phyloP scores from a whole-genome alignment of 768 basidiomycete genomes.

The Macrolepiota dolichaula region DNA sequence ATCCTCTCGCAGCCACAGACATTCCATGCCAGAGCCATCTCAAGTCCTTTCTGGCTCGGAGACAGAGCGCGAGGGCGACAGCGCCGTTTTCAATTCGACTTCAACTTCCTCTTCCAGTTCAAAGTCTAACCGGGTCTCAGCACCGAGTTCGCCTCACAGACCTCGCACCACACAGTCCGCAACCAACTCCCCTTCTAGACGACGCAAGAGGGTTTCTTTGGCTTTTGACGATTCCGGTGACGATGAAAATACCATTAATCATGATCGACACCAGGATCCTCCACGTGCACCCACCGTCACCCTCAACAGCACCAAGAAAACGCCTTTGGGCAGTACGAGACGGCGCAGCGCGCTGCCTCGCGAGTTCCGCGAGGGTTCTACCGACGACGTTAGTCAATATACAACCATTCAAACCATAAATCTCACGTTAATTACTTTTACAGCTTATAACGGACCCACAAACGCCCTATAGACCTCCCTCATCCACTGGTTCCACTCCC shows the following conservation, averaged over 20 bases:
- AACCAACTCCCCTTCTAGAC: conserved; percentile 24
- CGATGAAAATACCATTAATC: conserved; percentile 20
- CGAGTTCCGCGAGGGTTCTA: conserved; percentile 36
- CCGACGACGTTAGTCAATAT: conserved; percentile 23
- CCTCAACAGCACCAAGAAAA: conserved; percentile 38
- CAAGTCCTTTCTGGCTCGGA: conserved; percentile 67
- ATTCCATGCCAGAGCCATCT: conserved; percentile 16
- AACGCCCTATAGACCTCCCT: conserved; percentile 31
- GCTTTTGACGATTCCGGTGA: conserved; percentile 22
- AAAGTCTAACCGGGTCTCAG: conserved; percentile 18
- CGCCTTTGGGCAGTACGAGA: conserved; percentile 32
- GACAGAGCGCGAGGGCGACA: conserved; percentile 66
- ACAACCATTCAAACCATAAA: conserved; percentile 39
- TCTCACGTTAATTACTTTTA: conserved; percentile 17
- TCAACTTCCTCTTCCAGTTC: conserved; percentile 20
- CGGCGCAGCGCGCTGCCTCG: conserved; percentile 39
- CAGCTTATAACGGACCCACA: conserved; percentile 21
- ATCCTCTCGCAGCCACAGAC: conserved; percentile 18
- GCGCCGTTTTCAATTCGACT: conserved; percentile 25
- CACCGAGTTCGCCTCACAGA: conserved; percentile 31
- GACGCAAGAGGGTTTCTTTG: conserved; percentile 26
- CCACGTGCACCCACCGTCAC: conserved; percentile 43
- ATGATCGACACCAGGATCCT: conserved; percentile 37
- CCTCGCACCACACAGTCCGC: conserved; percentile 22
- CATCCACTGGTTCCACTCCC: conserved; percentile 16